Evolutionary conservation across 2,329 filamentous ascomycete genomes (phyloP).

Genomic region (Penicillium paneum): DNA sequence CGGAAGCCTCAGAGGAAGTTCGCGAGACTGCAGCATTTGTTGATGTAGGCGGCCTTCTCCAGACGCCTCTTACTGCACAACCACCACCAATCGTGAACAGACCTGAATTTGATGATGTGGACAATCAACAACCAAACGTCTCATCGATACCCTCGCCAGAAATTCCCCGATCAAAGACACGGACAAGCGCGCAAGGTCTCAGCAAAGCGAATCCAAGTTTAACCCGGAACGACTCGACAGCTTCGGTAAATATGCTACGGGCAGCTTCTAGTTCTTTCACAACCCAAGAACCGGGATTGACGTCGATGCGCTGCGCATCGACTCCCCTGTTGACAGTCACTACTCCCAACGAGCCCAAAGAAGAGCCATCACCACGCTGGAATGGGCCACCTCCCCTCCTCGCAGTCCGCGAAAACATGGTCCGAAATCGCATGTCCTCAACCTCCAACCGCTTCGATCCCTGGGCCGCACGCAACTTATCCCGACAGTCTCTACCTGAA

Average conservation of each 20-base stretch:
- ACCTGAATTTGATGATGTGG: conserved; percentile 13
- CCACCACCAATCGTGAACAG: conserved; percentile 39
- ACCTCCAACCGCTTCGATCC: conserved; percentile 35
- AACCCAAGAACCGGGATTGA: background rate
- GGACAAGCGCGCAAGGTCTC: conserved; percentile 7
- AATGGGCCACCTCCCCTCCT: conserved; percentile 48
- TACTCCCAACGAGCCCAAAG: conserved; percentile 12
- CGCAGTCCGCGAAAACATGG: conserved; percentile 53
- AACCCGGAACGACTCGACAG: conserved; percentile 15
- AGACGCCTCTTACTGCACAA: conserved; percentile 56
- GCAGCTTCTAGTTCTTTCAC: background rate
- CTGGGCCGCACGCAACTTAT: conserved; percentile 28
- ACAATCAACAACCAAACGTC: conserved; percentile 14
- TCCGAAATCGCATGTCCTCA: conserved; percentile 42
- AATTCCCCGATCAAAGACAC: conserved; percentile 6
- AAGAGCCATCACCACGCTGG: conserved; percentile 23
- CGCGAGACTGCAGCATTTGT: conserved; percentile 60
- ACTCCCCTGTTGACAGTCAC: conserved; percentile 23
- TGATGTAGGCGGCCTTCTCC: conserved; percentile 61
- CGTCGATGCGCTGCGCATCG: conserved; percentile 15
- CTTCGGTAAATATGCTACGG: conserved; percentile 7
- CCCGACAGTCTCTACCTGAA: conserved; percentile 26
- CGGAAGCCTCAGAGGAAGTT: conserved; percentile 25
- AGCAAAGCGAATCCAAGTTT: conserved; percentile 4
- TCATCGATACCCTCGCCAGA: conserved; percentile 7